Conservation (phyloP, 305 asterid genomes). For the Petunia hybrid region DNA sequence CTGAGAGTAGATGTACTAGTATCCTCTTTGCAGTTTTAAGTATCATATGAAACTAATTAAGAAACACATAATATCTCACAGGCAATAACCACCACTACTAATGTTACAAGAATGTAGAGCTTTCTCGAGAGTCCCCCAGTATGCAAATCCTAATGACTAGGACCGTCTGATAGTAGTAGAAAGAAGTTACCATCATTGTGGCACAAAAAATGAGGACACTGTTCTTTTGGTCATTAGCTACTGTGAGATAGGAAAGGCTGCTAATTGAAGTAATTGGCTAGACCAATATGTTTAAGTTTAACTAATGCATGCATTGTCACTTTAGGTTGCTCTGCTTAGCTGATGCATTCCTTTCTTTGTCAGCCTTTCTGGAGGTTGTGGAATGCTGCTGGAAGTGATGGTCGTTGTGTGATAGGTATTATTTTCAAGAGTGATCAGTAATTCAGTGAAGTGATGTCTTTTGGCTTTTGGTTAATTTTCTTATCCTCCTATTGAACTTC, state of each 20-base stretch:
- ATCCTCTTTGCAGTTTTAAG: background rate
- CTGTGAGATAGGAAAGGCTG: background rate
- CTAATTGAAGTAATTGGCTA: background rate
- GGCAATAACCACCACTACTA: background rate
- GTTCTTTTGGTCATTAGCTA: too few relatives aligned
- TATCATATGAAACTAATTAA: background rate
- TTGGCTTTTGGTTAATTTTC: background rate
- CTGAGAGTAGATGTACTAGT: background rate
- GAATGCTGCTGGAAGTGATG: constrained; percentile 89
- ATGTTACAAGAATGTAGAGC: background rate
- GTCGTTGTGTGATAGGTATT: constrained; percentile 44
- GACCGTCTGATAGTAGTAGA: background rate
- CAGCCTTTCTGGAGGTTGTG: constrained; percentile 89
- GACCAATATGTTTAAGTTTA: background rate
- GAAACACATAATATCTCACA: background rate
- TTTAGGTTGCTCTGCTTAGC: background rate
- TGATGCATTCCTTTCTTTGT: background rate
- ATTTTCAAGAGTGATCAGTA: background rate
- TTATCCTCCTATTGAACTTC: background rate
- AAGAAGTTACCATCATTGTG: background rate
- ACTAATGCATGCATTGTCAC: background rate
- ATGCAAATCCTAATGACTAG: background rate
- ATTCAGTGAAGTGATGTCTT: background rate
- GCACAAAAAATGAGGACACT: too few relatives aligned
- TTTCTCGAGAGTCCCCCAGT: background rate